Conservation (phyloP, 305 asterid species). For the Fraxinus nigra region DNA sequence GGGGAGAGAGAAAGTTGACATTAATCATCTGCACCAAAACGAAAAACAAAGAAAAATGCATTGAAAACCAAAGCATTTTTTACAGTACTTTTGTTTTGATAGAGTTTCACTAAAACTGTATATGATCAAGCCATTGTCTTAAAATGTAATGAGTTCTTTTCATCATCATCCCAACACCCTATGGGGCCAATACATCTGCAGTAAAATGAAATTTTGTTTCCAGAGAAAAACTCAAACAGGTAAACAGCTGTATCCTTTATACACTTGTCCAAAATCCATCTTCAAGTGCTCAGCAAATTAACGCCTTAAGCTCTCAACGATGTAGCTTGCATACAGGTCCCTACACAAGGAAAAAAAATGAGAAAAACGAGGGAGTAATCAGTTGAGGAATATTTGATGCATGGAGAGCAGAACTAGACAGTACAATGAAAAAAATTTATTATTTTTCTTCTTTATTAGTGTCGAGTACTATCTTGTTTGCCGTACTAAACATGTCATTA, state of each 20-base stretch:
- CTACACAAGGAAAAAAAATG: not conserved
- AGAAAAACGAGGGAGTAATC: not conserved
- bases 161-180: not conserved
- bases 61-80: not conserved
- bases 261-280: slow-evolving; percentile 2
- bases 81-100: not conserved
- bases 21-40: not conserved
- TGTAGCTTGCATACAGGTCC: slow-evolving; percentile 13
- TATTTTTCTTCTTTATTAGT: not conserved
- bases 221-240: slow-evolving; percentile 16
- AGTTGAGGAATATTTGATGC: not conserved
- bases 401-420: not conserved
- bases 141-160: not conserved
- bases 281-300: slow-evolving; percentile 5
- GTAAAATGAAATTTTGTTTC: slow-evolving; percentile 6
- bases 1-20: not conserved
- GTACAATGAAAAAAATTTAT: not conserved
- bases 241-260: not conserved
- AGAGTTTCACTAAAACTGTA: not conserved
- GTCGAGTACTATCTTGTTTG: not conserved
- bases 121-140: not conserved
- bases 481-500: not conserved
- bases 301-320: slow-evolving; percentile 20
- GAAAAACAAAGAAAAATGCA: not conserved
- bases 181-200: slow-evolving; percentile 2